Evolutionary conservation across 2,329 filamentous ascomycete species (phyloP), one percentile per base, ranked within the genome.

Genomic region (Aphanocladium album): DNA sequence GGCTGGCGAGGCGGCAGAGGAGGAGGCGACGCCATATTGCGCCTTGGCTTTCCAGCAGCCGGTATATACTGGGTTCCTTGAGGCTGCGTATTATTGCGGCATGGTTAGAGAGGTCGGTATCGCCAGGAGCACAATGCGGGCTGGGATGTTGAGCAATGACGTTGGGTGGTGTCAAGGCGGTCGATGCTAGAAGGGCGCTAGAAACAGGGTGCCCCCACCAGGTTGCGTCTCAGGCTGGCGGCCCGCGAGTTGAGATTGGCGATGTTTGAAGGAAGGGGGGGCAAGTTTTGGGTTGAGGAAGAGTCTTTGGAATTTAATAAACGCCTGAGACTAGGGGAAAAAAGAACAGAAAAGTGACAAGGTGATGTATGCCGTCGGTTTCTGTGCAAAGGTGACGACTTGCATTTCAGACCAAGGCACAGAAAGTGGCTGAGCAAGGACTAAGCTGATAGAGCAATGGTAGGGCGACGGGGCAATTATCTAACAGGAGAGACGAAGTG

Each of bases 21-120:
- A 23, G 59, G 59, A 12, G 52, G 59, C 5, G 21, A 2, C 27
- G 59, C 19, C 59, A 61, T 61, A 16, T 41, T 57, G 45, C 17
- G 23, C 17, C 11, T 19, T 11, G 33, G 19, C 5, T 12, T 8
- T 16, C 27, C 5, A 33, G 33, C 21, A 12, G 55, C 23, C 16
- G 35, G 12, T 16, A 23, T 19, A 1, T 47, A 16, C 5, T 30
- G 5, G 35, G 16, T 7, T 14, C 12, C 8, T 47, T 5, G 21
- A 17, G 23, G 30, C 14, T 12, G 16, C 23, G 11, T 37, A 16
- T 30, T 57, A 47, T 37, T 19, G 43, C 35, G 54, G n/a, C 41
- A 46, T 57, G 54, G 17, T 14, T 14, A 11, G 30, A 8, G 9
- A 37, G 35, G 14, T n/a, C 16, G 27, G 27, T 25, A 23, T 47